Percentiles rank a stretch among this genome's conserved stretches.
Evolutionary conservation across 805 yeast species (phyloP).

Genomic region (Myxozyma vanderwaltii): DNA sequence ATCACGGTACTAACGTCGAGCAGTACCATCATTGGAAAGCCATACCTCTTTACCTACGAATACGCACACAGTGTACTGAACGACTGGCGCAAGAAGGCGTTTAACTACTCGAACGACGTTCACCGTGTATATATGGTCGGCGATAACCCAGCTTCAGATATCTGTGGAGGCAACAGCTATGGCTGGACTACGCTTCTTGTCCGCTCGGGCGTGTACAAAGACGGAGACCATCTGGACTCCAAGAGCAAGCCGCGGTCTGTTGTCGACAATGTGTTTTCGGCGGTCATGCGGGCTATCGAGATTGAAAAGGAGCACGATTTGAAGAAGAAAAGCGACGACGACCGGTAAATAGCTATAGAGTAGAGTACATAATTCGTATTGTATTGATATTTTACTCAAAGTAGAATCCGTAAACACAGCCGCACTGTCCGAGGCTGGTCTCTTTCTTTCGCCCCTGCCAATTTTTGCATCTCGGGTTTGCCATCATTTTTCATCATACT

Average conservation of each 20-base stretch:
- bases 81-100: constrained; percentile 42
- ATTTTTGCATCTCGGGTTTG: no score
- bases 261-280: constrained; percentile 55
- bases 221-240: constrained; percentile 44
- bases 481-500: no score
- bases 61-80: constrained; percentile 75
- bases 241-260: constrained; percentile 52
- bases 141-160: constrained; percentile 93
- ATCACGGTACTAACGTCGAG: not conserved
- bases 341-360: not conserved
- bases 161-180: constrained; percentile 79
- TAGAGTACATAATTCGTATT: no score
- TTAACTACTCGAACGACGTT: constrained; percentile 38
- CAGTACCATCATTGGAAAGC: constrained; percentile 75
- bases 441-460: no score
- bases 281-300: constrained; percentile 46
- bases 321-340: not conserved
- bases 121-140: constrained; percentile 89
- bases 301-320: constrained; percentile 6
- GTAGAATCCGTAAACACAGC: no score
- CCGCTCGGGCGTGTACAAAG: constrained; percentile 82
- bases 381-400: no score
- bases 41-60: constrained; percentile 74
- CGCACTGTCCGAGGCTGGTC: no score
- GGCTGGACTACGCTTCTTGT: constrained; percentile 91